Base-by-base conservation (phyloP, 768 basidiomycete genomes). In the Podaxis mareebaensis region DNA sequence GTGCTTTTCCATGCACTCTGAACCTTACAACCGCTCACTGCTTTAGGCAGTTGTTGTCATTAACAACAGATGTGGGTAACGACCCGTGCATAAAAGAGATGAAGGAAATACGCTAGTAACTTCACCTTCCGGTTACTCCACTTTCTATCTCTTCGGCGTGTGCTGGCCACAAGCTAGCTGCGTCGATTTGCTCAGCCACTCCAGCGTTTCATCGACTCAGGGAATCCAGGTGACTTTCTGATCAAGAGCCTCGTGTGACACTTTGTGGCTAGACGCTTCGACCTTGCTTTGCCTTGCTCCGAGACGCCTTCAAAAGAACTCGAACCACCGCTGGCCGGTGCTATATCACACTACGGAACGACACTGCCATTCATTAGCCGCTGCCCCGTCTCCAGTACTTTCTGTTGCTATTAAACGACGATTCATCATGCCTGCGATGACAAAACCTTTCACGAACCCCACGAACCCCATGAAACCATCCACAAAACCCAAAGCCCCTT, bases 121-220 rank as follows among this genome's bases (percentile, higher is more conserved):
- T 28, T 51, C 49, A 28, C 26, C 20, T 42, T 57, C 26, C 15
- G 15, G 44, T 26, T 28, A 24, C 42, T 15, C 38, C 56, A 58
- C 56, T 40, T 58, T 26, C 56, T 58, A 58, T 58, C 42, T 56
- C 7, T 33, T 26, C 26, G 56, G 42, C 40, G 44, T 28, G 56
- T 58, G 56, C 56, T 58, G 56, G 56, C 36, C 56, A 58, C 56
- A 58, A 40, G 44, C 39, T 28, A 28, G 24, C 20, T 51, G 42
- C 56, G 42, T 26, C 24, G n/a, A 30, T 22, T 28, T 24, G 28
- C 40, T 3, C 26, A 46, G 39, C 15, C 56, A 10, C 49, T 24
- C 44, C 56, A 28, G 56, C 30, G 59, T 60, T 60, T 62, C 61
- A 62, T 40, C 60, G 28, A 28, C 28, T 62, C 40, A 38, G 40